Conservation (phyloP, 768 basidiomycete species). For the Xerocomellus chrysenteron region DNA sequence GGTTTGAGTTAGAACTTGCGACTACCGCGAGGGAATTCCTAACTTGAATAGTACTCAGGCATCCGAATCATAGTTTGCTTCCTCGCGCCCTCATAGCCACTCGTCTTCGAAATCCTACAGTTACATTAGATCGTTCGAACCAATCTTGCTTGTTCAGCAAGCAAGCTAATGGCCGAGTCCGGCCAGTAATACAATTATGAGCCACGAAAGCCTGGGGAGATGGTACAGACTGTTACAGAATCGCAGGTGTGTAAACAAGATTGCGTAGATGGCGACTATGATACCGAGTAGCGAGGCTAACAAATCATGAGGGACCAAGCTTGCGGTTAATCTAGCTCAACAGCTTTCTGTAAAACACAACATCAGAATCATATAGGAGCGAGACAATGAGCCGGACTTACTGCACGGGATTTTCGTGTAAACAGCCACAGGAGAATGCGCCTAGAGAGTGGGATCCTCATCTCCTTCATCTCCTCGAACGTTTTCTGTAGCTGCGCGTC, state of each 20-base stretch:
- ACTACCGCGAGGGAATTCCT: too few species aligned
- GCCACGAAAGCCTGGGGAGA: not conserved
- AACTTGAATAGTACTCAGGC: too few species aligned
- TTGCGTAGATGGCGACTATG: not conserved
- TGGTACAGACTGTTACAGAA: not conserved
- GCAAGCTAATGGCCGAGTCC: not conserved
- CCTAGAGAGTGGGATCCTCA: slow-evolving; percentile 18
- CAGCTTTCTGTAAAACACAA: not conserved
- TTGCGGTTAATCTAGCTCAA: not conserved
- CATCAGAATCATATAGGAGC: not conserved
- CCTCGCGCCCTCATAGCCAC: too few species aligned
- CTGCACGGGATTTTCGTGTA: slow-evolving; percentile 5
- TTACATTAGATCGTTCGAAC: not conserved
- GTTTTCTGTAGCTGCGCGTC: slow-evolving; percentile 12
- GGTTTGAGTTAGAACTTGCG: too few species aligned
- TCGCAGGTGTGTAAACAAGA: not conserved
- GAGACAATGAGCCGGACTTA: not conserved
- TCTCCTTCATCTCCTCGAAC: slow-evolving; percentile 19
- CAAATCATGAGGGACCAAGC: not conserved
- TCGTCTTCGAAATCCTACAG: not conserved
- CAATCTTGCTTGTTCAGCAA: not conserved
- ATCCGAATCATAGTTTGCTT: too few species aligned
- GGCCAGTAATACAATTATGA: not conserved
- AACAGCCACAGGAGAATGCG: slow-evolving; percentile 9
- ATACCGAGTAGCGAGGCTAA: not conserved